A percentile compares a stretch with the other conserved stretches of the same genome.
Conservation (phyloP, 768 basidiomycete species). For the Dentipellis fragilis region DNA sequence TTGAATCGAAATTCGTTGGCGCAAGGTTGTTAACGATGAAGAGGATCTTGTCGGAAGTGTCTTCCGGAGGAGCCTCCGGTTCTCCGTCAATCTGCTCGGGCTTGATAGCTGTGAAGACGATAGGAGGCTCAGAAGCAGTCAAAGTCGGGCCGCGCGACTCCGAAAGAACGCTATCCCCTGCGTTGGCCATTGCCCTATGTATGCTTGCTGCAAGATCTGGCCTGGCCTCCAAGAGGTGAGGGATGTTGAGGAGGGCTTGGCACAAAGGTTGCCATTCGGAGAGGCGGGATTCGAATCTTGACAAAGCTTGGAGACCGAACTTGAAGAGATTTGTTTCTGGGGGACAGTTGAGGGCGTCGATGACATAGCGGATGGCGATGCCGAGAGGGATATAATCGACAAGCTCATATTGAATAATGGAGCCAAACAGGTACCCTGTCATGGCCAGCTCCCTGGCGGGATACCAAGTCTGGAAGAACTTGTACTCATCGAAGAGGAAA, state of each 20-base stretch:
- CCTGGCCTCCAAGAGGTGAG: constrained; percentile 75
- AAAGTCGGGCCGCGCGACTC: constrained; percentile 21
- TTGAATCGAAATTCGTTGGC: constrained; percentile 83
- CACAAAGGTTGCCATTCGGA: constrained; percentile 91
- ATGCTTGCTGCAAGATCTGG: constrained; percentile 71
- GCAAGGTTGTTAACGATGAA: constrained; percentile 99
- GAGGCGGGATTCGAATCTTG: constrained; percentile 78
- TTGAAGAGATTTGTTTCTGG: constrained; percentile 91
- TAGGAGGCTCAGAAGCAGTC: constrained; percentile 29
- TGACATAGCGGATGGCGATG: constrained; percentile 93
- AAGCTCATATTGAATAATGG: constrained; percentile 86
- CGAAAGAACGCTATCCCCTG: constrained; percentile 33
- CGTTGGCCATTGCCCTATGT: constrained; percentile 55
- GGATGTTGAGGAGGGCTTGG: constrained; percentile 78
- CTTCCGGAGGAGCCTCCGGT: constrained; percentile 67
- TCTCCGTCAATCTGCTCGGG: constrained; percentile 58
- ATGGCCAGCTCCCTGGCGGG: constrained; percentile 89
- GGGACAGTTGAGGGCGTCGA: constrained; percentile 86
- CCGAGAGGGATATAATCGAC: constrained; percentile 91
- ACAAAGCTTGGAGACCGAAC: constrained; percentile 87
- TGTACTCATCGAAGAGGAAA: constrained; percentile 99
- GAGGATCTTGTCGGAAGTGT: constrained; percentile 83
- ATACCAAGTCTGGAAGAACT: constrained; percentile 96
- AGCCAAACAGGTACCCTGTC: constrained; percentile 94
- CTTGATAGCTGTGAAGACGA: constrained; percentile 70